Evolutionary conservation across 176 grass and related monocot species (phyloP).

Genomic region (Oryza glaberrima): DNA sequence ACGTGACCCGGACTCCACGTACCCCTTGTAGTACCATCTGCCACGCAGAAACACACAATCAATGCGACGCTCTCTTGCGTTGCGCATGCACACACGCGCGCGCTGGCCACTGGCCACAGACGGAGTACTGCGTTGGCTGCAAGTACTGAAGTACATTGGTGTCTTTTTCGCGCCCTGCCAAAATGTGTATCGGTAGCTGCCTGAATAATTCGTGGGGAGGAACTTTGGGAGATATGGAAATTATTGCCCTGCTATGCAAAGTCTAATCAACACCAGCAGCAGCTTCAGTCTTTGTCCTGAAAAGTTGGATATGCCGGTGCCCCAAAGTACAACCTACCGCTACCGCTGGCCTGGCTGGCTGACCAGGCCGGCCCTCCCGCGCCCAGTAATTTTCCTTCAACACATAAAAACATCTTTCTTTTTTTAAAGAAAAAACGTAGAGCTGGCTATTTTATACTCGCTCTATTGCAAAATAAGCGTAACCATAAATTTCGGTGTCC

Average conservation of each 20-base stretch:
- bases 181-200: background rate
- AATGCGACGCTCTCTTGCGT: background rate
- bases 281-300: conserved; percentile 8
- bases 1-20: conserved; percentile 14
- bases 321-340: background rate
- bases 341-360: background rate
- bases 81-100: too few species aligned
- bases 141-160: background rate
- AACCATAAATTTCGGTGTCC: too few species aligned
- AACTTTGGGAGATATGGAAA: background rate
- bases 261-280: conserved; percentile 32
- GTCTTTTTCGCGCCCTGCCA: conserved; percentile 28
- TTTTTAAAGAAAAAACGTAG: background rate
- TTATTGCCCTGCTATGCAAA: conserved; percentile 5
- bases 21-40: background rate
- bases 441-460: background rate
- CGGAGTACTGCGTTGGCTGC: background rate
- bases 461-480: too few species aligned
- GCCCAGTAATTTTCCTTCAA: background rate
- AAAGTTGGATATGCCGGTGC: conserved; percentile 28
- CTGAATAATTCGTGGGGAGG: background rate
- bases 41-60: background rate
- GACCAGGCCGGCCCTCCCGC: background rate
- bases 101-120: too few species aligned
- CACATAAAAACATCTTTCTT: background rate